Base-by-base conservation (phyloP, 1,284 basidiomycete species). In the Taiwanofungus camphoratus region DNA sequence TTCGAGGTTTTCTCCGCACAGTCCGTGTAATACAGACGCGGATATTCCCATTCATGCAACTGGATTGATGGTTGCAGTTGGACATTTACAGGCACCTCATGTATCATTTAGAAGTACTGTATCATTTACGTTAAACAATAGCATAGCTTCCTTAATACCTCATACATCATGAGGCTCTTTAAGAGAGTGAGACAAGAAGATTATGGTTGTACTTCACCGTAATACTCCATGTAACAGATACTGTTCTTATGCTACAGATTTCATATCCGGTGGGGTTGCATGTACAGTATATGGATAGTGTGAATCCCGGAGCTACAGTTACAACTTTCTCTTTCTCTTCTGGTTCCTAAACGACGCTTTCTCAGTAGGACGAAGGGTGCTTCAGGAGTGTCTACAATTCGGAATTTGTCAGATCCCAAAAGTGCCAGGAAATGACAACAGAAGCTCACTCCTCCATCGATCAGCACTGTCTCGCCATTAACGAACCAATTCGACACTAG, bases 381-480 rank as follows among this genome's bases (percentile, higher is more conserved):
- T 59, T 59, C 36, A 71, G 54, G 24, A 70, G 35, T 4, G 64
- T 68, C 68, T 71, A 41, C n/a, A 27, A 16, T 22, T 19, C 12
- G 12, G 35, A 12, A 16, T 42, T 6, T 45, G 27, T 34, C 20
- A 39, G 26, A 11, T 19, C 21, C 30, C 19, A 12, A 23, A 11
- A 41, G 20, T 44, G 41, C 12, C 24, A 13, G 21, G 12, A 20
- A 4, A 8, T 18, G 38, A 42, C 26, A 11, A 24, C 46, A 27
- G 37, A 15, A 6, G 66, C 70, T 57, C 56, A 74, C 70, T 5
- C 71, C 72, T 26, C 72, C 73, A 46, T 74, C 72, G 41, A 76
- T 72, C 21, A 74, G 53, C 1, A 76, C 70, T n/a, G 72, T 76
- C 54, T 74, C 71, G 1, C 73, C 64, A 42, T 73, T 74, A 26